A percentile compares a stretch with the other conserved stretches of the same genome.
Conservation (phyloP, 2,329 filamentous ascomycete species). For the Clonostachys byssicola region DNA sequence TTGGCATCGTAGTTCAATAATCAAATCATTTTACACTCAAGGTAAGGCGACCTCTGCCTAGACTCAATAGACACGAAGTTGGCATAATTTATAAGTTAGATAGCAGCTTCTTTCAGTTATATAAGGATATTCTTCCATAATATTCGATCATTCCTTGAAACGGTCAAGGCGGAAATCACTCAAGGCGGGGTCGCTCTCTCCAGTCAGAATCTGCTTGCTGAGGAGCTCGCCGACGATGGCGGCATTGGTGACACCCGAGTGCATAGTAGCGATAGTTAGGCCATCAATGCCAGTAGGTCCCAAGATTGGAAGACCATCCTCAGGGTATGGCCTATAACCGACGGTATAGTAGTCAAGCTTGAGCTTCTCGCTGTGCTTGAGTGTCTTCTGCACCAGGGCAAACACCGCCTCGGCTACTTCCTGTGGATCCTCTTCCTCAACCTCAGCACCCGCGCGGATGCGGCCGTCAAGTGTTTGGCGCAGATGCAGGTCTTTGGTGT, state of each 20-base stretch:
- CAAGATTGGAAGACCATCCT: constrained; percentile 19
- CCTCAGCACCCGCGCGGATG: constrained; percentile 10
- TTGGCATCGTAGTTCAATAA: too few species aligned
- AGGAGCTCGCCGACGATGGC: constrained; percentile 2
- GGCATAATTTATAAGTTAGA: too few species aligned
- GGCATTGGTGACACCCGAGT: constrained; percentile 8
- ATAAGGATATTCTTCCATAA: too few species aligned
- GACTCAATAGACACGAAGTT: too few species aligned
- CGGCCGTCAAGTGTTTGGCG: constrained; percentile 19
- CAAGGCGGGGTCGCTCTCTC: constrained; percentile 1
- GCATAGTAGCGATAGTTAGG: constrained; percentile 21
- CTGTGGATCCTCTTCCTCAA: constrained; percentile 12
- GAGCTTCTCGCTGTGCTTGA: constrained; percentile 11
- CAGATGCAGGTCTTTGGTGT: constrained; percentile 15
- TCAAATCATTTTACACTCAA: too few species aligned
- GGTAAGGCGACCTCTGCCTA: too few species aligned
- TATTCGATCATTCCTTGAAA: not conserved
- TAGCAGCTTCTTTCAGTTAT: too few species aligned
- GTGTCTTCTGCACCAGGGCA: constrained; percentile 7
- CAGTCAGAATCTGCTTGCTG: constrained; percentile 1
- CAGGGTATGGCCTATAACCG: constrained; percentile 14
- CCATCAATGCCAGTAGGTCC: constrained; percentile 16
- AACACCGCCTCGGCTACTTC: constrained; percentile 14
- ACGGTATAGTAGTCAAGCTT: constrained; percentile 20
- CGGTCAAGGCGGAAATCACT: not conserved